Evolutionary conservation across 2,329 filamentous ascomycete genomes (phyloP).

Genomic region (Sporothrix schenckii): DNA sequence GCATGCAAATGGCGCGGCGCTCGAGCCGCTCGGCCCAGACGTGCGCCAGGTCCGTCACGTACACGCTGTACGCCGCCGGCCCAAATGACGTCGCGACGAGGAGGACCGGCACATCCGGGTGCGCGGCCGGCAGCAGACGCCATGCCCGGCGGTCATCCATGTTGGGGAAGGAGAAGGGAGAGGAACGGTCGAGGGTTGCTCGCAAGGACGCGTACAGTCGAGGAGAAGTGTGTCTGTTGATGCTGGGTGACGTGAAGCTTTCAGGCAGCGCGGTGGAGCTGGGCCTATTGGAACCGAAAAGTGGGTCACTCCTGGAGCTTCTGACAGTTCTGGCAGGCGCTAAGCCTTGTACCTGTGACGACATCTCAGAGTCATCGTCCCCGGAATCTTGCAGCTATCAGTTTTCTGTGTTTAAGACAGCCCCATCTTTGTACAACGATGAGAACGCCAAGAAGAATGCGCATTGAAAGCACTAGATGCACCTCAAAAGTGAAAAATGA

Average conservation of each 20-base stretch:
- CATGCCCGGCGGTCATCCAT: slow-evolving; percentile 44
- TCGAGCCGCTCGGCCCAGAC: slow-evolving; percentile 72
- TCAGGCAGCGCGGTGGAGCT: neutral
- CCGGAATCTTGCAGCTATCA: neutral
- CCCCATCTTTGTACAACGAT: neutral
- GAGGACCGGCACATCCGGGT: slow-evolving; percentile 58
- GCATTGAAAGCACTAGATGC: neutral
- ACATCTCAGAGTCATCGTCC: neutral
- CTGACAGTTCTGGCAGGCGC: neutral
- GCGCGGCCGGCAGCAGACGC: slow-evolving; percentile 53
- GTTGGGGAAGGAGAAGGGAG: no score
- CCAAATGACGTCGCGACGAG: slow-evolving; percentile 64
- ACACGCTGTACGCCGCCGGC: slow-evolving; percentile 60
- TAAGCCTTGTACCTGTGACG: neutral
- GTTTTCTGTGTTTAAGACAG: neutral
- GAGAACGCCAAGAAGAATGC: neutral
- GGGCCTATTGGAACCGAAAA: neutral
- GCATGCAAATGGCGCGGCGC: slow-evolving; percentile 62
- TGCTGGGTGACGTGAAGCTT: neutral
- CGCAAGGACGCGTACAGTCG: neutral
- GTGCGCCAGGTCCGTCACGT: slow-evolving; percentile 71
- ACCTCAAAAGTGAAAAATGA: neutral
- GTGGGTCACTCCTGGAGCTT: neutral
- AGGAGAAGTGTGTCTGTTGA: neutral
- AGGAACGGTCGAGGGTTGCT: neutral